These are phyloP conservation scores for Trametes sanguinea DNA, from an alignment of 768 basidiomycete genomes.

Conservation along the genomic window DNA sequence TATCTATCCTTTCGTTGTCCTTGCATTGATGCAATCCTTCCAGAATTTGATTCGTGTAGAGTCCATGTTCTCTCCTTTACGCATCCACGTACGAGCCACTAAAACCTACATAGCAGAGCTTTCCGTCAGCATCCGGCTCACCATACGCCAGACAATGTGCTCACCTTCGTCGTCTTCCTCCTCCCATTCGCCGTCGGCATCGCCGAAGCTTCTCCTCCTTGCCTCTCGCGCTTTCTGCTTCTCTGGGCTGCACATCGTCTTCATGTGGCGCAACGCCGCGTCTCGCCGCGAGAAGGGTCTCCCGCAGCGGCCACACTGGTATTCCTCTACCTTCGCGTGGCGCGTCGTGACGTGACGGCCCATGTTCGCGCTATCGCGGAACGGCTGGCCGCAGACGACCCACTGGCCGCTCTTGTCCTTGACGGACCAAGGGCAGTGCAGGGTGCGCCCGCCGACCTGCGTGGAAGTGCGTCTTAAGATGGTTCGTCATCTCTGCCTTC, in stretches of 20 bases:
- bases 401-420: background rate
- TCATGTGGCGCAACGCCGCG: slow-evolving; percentile 22
- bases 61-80: no score
- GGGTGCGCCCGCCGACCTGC: slow-evolving; percentile 6
- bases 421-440: slow-evolving; percentile 13
- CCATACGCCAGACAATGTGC: background rate
- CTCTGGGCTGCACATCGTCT: slow-evolving; percentile 18
- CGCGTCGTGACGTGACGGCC: slow-evolving; percentile 19
- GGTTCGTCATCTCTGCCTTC: slow-evolving; percentile 21
- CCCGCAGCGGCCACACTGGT: slow-evolving; percentile 16
- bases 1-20: background rate
- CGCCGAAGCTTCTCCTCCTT: background rate
- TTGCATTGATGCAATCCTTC: background rate
- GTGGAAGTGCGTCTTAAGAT: slow-evolving; percentile 19
- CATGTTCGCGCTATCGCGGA: slow-evolving; percentile 24
- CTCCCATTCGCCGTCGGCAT: background rate
- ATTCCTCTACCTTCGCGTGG: slow-evolving; percentile 17
- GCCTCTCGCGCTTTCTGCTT: slow-evolving; percentile 2
- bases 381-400: slow-evolving; percentile 14
- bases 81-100: background rate
- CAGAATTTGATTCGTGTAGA: background rate
- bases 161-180: slow-evolving; percentile 3
- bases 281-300: slow-evolving; percentile 18
- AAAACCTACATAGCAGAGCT: background rate
- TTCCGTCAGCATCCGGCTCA: background rate